These are phyloP conservation scores for Anacardium occidentale DNA, from an alignment of 345 rosid species.

Conservation along the genomic window DNA sequence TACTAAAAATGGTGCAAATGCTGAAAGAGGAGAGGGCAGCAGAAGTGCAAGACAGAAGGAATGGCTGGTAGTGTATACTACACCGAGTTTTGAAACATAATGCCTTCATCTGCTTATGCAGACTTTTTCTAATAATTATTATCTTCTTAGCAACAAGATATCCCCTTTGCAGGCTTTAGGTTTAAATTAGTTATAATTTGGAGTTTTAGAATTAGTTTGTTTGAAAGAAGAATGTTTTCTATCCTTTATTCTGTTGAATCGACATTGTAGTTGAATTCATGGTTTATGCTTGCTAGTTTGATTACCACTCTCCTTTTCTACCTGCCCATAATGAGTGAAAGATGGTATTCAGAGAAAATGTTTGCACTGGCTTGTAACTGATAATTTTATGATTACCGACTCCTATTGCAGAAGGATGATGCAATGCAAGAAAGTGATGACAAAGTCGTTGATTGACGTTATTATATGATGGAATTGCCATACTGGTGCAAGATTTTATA, in stretches of 20 bases:
- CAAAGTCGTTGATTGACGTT: too few species aligned
- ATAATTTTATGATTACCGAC: too few species aligned
- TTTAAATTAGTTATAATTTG: neutral
- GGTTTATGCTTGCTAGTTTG: too few species aligned
- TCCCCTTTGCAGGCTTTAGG: neutral
- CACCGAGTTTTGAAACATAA: neutral
- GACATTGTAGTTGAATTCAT: too few species aligned
- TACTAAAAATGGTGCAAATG: conserved; percentile 44
- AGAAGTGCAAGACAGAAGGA: conserved; percentile 29
- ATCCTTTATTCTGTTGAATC: neutral
- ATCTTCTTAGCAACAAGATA: neutral
- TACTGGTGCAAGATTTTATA: too few species aligned
- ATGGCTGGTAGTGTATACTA: conserved; percentile 15
- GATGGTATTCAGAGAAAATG: too few species aligned
- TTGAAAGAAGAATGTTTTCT: neutral
- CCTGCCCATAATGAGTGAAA: too few species aligned
- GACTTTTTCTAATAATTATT: conserved; percentile 1
- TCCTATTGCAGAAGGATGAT: too few species aligned
- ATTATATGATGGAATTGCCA: too few species aligned
- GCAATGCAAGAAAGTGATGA: too few species aligned
- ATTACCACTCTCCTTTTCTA: too few species aligned
- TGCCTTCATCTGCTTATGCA: neutral
- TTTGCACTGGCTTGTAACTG: too few species aligned
- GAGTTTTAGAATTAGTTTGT: neutral
- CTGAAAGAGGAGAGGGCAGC: conserved; percentile 63